These are phyloP conservation scores for Didymella exigua DNA, from an alignment of 2,329 filamentous ascomycete species.

Conservation along the genomic window DNA sequence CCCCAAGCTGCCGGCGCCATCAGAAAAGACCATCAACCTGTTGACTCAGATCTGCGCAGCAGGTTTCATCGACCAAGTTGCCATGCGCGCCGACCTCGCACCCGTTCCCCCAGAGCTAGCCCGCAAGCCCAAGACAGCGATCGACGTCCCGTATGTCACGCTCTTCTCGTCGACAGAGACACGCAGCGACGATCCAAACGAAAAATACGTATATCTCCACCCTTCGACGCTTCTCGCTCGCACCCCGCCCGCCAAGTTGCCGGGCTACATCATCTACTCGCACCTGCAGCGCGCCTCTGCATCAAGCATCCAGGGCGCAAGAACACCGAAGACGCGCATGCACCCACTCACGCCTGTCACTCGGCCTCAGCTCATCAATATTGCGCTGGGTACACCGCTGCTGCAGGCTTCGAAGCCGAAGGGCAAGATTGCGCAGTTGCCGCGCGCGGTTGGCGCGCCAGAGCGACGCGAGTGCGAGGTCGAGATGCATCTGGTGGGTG, in stretches of 20 bases:
- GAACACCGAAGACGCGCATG: constrained; percentile 74
- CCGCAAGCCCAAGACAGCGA: constrained; percentile 79
- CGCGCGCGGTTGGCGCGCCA: constrained; percentile 44
- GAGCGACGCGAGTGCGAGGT: constrained; percentile 79
- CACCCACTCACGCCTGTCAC: constrained; percentile 82
- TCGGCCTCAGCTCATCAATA: constrained; percentile 73
- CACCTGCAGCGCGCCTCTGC: constrained; percentile 75
- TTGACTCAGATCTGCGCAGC: constrained; percentile 91
- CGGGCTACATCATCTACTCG: constrained; percentile 85
- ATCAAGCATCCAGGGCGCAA: constrained; percentile 45
- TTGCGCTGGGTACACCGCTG: constrained; percentile 85
- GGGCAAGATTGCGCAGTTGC: constrained; percentile 70
- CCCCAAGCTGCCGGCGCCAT: constrained; percentile 62
- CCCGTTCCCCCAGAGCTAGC: constrained; percentile 62
- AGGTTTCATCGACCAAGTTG: constrained; percentile 92
- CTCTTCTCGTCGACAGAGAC: constrained; percentile 69
- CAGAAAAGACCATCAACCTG: constrained; percentile 70
- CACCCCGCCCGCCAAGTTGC: constrained; percentile 63
- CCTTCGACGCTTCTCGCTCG: constrained; percentile 77
- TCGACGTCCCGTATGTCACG: constrained; percentile 89
- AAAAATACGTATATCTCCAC: constrained; percentile 82
- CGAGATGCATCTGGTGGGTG: constrained; percentile 74
- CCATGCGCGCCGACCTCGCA: constrained; percentile 86
- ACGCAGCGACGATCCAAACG: constrained; percentile 54
- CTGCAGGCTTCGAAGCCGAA: constrained; percentile 88